Evolutionary conservation across 257 asterid genomes (phyloP).

Genomic region (Perilla frutescens): DNA sequence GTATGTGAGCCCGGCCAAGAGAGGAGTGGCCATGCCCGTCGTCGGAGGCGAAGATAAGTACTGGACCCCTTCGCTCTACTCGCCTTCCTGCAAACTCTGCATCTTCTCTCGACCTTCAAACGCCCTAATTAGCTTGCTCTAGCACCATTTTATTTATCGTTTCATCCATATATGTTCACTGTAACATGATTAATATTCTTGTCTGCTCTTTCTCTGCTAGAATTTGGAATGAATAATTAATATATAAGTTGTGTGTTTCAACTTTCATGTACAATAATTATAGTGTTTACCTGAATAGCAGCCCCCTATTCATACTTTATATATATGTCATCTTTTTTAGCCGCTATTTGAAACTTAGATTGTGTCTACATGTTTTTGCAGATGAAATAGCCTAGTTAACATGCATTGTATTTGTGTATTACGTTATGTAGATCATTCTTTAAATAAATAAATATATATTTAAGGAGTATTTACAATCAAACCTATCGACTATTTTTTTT

Average conservation of each 20-base stretch:
- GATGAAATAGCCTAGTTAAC: too few relatives aligned
- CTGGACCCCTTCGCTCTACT: slow-evolving; percentile 53
- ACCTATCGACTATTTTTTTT: too few relatives aligned
- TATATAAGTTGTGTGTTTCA: background rate
- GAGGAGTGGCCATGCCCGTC: slow-evolving; percentile 70
- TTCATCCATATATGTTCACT: background rate
- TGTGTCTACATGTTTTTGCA: too few relatives aligned
- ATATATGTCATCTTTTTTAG: too few relatives aligned
- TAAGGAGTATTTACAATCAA: too few relatives aligned
- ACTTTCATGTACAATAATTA: background rate
- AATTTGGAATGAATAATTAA: background rate
- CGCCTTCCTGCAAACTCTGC: slow-evolving; percentile 60
- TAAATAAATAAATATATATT: too few relatives aligned
- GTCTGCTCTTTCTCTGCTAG: too few relatives aligned
- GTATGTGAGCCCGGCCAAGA: slow-evolving; percentile 62
- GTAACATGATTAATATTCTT: background rate
- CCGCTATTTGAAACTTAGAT: too few relatives aligned
- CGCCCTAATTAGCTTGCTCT: slow-evolving; percentile 23
- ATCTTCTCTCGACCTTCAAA: slow-evolving; percentile 54
- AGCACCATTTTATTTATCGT: slow-evolving; percentile 16
- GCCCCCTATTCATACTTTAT: background rate
- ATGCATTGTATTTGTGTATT: too few relatives aligned
- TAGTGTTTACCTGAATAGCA: slow-evolving; percentile 10
- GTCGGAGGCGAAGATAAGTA: slow-evolving; percentile 80
- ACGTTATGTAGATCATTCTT: too few relatives aligned